These are phyloP conservation scores for Coemansia biformis DNA, from an alignment of 192 early-diverging fungal genomes.

Conservation along the genomic window DNA sequence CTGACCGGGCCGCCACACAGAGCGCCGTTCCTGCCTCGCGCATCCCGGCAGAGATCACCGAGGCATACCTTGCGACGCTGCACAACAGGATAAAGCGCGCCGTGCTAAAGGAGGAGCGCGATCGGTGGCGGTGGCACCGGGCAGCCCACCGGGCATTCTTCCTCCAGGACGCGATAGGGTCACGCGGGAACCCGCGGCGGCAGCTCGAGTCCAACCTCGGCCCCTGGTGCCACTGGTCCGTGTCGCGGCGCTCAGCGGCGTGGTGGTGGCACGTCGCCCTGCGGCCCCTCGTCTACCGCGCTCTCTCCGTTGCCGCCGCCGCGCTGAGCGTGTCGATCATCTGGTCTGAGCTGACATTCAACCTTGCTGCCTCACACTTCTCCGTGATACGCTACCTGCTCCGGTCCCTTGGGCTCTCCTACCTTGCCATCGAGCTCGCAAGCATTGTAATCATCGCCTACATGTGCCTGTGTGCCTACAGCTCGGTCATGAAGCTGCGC, in stretches of 20 bases:
- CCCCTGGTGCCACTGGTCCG: constrained; percentile 47
- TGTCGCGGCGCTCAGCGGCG: constrained; percentile 43
- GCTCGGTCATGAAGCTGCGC: constrained; percentile 82
- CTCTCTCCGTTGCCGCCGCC: constrained; percentile 56
- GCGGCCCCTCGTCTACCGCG: constrained; percentile 59
- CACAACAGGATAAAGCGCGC: constrained; percentile 71
- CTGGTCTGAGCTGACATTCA: constrained; percentile 95
- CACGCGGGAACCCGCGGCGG: constrained; percentile 58
- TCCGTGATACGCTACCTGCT: constrained; percentile 68
- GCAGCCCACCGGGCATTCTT: constrained; percentile 73
- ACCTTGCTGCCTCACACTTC: constrained; percentile 58
- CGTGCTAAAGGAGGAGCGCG: constrained; percentile 61
- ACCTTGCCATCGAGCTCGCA: constrained; percentile 59
- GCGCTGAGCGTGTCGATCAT: constrained; percentile 65
- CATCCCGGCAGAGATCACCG: constrained; percentile 53
- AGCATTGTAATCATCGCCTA: constrained; percentile 72
- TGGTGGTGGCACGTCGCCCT: constrained; percentile 85
- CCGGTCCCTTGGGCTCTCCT: constrained; percentile 52
- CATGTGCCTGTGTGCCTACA: constrained; percentile 92
- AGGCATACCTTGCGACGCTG: constrained; percentile 61
- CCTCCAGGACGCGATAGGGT: constrained; percentile 75
- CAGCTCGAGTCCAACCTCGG: constrained; percentile 55
- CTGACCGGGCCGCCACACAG: constrained; percentile 2
- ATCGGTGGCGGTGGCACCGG: constrained; percentile 75
- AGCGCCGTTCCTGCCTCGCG: constrained; percentile 13